Conservation (phyloP, 2,329 filamentous ascomycete species). For the Mycosphaerelloides madeirae region DNA sequence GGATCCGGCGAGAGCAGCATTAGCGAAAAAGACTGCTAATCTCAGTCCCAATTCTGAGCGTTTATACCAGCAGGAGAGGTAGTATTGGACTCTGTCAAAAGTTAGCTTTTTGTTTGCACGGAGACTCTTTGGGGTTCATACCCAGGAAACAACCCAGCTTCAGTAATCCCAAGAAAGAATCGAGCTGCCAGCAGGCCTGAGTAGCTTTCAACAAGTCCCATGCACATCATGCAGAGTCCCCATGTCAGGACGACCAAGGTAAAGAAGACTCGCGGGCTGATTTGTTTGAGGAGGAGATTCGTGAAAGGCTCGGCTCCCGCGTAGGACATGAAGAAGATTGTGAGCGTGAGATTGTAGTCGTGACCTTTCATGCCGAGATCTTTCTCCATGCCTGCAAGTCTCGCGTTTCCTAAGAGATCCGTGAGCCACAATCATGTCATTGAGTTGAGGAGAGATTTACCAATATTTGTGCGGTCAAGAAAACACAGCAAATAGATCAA, state of each 20-base stretch:
- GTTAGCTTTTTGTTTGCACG: not conserved
- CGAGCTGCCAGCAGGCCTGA: constrained; percentile 26
- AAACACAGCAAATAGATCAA: constrained; percentile 58
- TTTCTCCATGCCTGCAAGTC: constrained; percentile 50
- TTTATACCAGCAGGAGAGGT: constrained; percentile 80
- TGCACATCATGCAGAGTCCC: constrained; percentile 19
- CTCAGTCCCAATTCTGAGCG: constrained; percentile 64
- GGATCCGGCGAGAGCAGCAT: constrained; percentile 72
- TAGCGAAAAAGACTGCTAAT: constrained; percentile 75
- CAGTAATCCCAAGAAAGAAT: constrained; percentile 31
- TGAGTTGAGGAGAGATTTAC: too few relatives aligned
- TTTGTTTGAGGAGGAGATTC: constrained; percentile 71
- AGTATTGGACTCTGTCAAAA: constrained; percentile 57
- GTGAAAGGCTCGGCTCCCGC: constrained; percentile 72
- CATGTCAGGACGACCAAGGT: constrained; percentile 78
- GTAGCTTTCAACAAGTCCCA: constrained; percentile 26
- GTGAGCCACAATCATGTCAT: too few relatives aligned
- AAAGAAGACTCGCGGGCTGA: constrained; percentile 67
- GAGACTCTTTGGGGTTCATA: not conserved
- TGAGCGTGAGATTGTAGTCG: constrained; percentile 70
- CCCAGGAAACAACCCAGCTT: constrained; percentile 14
- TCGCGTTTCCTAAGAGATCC: constrained; percentile 54
- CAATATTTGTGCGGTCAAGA: constrained; percentile 74
- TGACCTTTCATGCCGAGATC: constrained; percentile 59
- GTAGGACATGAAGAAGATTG: constrained; percentile 86